Base-by-base conservation (phyloP, 2,329 filamentous ascomycete species). In the Scleromitrula shiraiana region DNA sequence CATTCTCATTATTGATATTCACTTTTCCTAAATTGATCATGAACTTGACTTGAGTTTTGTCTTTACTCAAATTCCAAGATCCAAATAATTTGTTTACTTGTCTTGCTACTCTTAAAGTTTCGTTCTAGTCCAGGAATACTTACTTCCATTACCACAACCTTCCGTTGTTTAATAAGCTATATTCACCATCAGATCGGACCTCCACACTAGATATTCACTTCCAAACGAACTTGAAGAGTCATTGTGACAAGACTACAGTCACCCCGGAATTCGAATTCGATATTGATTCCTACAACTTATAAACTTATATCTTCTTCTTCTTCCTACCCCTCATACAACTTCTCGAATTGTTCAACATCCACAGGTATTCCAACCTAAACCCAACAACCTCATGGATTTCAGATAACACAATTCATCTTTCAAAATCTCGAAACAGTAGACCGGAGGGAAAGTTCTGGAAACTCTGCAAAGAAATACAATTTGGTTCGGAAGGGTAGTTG, bases 381-480 rank as follows among this genome's bases (percentile, higher is more conserved):
- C 7, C 29, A 15, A 32, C 8, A 32, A 12, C 29, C 29, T 32
- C 14, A 32, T 32, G 29, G 29, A 32, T 15, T 32, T 32, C 29
- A 15, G 29, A n/a, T 15, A 15, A 32, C 14, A 32, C 29, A 32
- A 32, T 15, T 15, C 5, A 15, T n/a, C 29, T 32, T 32, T 15
- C 10, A 32, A 12, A 15, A 7, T 32, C 6, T 15, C 37, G 40
- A 41, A 40, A 48, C 41, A 50, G 41, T 41, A 44, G 42, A n/a
- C 20, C 30, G 23, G 36, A 41, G 17, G 32, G 32, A 36, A 51
- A 49, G 48, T 50, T 49, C 45, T 54, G 51, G 56, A 41, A 54
- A 50, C 54, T 56, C 49, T 52, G 46, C 26, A 43, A 24, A 33
- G 7, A 23, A 41, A 12, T 46, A 41, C n/a, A 26, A 12, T 39